Percentiles rank a stretch among this genome's conserved stretches.
phyloP scores from a whole-genome alignment of 169 alveolate species.

The Plasmodium fragile region DNA sequence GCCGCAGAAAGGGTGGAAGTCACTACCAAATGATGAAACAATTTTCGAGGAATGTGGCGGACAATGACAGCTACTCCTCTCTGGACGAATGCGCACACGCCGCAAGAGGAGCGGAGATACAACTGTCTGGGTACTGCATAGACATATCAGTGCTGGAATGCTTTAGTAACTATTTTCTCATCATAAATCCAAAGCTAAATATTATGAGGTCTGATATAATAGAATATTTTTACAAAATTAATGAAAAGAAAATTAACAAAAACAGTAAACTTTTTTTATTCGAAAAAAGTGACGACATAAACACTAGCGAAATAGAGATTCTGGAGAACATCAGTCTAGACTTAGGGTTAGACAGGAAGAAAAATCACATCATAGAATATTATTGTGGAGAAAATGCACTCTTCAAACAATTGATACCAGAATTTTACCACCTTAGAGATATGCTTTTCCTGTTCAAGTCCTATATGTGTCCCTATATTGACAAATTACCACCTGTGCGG shows the following conservation, averaged over 20 bases:
- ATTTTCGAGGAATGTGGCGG: background rate
- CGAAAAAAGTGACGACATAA: conserved; percentile 73
- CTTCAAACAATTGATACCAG: conserved; percentile 67
- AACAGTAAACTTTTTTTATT: conserved; percentile 63
- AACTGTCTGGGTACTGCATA: conserved; percentile 71
- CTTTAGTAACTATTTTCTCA: conserved; percentile 64
- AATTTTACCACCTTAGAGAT: conserved; percentile 75
- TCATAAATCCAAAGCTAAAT: conserved; percentile 63
- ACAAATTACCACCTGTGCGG: conserved; percentile 58
- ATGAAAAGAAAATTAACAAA: conserved; percentile 62
- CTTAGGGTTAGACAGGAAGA: conserved; percentile 59
- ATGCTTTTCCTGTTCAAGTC: conserved; percentile 73
- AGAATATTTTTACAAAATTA: conserved; percentile 75
- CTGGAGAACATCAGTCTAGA: conserved; percentile 74
- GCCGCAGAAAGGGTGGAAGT: background rate
- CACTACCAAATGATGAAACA: background rate
- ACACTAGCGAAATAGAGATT: conserved; percentile 68
- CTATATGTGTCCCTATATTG: conserved; percentile 76
- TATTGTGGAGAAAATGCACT: conserved; percentile 66
- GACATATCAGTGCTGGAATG: conserved; percentile 75
- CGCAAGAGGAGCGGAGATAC: background rate
- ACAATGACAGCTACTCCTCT: conserved; percentile 52
- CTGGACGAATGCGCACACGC: conserved; percentile 46
- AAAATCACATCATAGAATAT: conserved; percentile 64
- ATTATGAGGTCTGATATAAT: conserved; percentile 72